Conservation (phyloP, 202 grass and related monocot genomes). For the Zizania palustris region DNA sequence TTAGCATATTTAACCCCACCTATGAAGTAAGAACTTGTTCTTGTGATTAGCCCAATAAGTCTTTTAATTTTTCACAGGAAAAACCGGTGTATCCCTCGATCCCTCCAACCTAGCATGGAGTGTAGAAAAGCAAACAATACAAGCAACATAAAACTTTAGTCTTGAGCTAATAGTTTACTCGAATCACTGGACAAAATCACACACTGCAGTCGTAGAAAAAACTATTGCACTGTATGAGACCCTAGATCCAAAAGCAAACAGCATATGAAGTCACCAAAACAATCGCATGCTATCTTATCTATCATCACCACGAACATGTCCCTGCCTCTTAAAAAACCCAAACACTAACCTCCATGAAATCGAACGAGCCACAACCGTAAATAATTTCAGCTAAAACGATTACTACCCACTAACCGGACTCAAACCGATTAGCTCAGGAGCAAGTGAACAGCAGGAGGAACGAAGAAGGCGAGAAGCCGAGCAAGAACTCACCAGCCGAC, state of each 20-base stretch:
- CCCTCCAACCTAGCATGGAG: not conserved
- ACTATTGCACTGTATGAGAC: not conserved
- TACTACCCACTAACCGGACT: not conserved
- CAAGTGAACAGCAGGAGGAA: not conserved
- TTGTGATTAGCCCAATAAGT: not conserved
- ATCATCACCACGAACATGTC: not conserved
- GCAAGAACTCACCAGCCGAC: constrained; percentile 18
- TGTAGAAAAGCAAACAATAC: constrained; percentile 12
- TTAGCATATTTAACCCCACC: not conserved
- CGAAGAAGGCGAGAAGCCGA: not conserved
- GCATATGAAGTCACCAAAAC: not conserved
- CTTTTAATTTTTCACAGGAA: not conserved
- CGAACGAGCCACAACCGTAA: not conserved
- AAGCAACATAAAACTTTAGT: not conserved
- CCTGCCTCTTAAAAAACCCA: constrained; percentile 17
- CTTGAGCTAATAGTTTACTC: not conserved
- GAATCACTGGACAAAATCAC: not conserved
- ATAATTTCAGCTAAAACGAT: constrained; percentile 4
- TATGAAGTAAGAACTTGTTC: constrained; percentile 14
- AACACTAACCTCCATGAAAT: not conserved
- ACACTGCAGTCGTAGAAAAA: not conserved
- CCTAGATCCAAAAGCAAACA: constrained; percentile 45
- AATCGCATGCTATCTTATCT: too few species aligned
- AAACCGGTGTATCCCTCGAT: not conserved
- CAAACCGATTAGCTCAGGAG: not conserved